Evolutionary conservation across 2,329 filamentous ascomycete genomes (phyloP).

Genomic region (Peltaster fructicola): DNA sequence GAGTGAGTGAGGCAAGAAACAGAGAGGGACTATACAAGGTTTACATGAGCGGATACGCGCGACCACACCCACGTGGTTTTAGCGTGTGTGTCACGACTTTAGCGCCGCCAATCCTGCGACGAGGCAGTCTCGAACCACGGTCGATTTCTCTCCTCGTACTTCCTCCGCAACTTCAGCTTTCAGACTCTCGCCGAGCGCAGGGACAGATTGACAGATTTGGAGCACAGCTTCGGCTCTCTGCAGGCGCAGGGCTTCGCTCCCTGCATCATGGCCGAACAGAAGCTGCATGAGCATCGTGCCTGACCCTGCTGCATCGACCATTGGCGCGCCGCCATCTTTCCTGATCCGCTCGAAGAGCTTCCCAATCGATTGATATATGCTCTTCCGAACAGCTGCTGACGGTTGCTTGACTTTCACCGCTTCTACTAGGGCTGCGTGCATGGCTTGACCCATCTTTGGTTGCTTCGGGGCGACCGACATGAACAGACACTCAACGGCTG

Average conservation of each 20-base stretch:
- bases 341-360: constrained; percentile 6
- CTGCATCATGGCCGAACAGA: constrained; percentile 11
- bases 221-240: constrained; percentile 13
- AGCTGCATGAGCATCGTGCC: constrained; percentile 8
- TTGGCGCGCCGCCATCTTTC: constrained; percentile 1
- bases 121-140: constrained; percentile 8
- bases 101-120: not conserved
- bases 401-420: constrained; percentile 2
- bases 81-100: no score
- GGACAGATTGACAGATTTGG: not conserved
- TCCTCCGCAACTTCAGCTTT: no score
- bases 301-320: constrained; percentile 2
- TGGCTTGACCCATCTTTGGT: constrained; percentile 5
- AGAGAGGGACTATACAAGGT: no score
- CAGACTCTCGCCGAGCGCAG: not conserved
- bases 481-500: constrained; percentile 15
- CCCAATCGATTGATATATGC: constrained; percentile 9
- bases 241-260: constrained; percentile 14
- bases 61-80: no score
- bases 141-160: constrained; percentile 11
- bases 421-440: constrained; percentile 4
- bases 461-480: constrained; percentile 14
- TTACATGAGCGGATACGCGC: no score
- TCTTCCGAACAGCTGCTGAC: constrained; percentile 2
- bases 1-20: no score